phyloP scores from a whole-genome alignment of 1,284 basidiomycete species.

The Ceratobasidium sp. region DNA sequence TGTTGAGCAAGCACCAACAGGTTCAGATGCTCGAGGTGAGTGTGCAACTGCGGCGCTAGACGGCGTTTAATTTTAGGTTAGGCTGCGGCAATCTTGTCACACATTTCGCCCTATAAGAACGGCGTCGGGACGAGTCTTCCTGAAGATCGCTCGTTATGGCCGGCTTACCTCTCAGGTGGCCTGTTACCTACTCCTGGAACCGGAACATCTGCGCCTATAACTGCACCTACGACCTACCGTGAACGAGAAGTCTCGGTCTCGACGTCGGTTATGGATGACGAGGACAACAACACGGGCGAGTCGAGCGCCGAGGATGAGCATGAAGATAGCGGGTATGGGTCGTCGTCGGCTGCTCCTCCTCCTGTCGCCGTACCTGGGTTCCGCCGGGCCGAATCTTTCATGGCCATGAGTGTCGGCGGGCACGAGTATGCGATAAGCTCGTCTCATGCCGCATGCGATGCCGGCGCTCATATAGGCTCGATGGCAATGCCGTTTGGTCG shows the following conservation, averaged over 20 bases:
- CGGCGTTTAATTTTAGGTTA: conserved; percentile 45
- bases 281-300: conserved; percentile 1
- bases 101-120: conserved; percentile 67
- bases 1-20: conserved; percentile 96
- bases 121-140: conserved; percentile 79
- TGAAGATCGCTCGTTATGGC: conserved; percentile 89
- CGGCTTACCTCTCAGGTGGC: conserved; percentile 75
- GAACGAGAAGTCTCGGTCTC: conserved; percentile 28
- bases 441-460: conserved; percentile 22
- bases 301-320: conserved; percentile 36
- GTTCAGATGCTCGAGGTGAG: conserved; percentile 92
- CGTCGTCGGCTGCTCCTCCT: conserved; percentile 27
- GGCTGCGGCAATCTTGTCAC: conserved; percentile 94
- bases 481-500: conserved; percentile 15
- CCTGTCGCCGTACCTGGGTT: conserved; percentile 11
- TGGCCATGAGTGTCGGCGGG: conserved; percentile 13
- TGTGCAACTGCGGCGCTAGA: conserved; percentile 20
- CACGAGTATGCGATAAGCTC: conserved; percentile 22
- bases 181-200: conserved; percentile 61
- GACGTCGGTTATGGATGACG: conserved; percentile 24
- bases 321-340: conserved; percentile 35
- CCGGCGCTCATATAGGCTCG: conserved; percentile 26
- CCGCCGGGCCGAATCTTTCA: not conserved
- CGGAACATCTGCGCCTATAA: not conserved
- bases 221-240: conserved; percentile 3